These are phyloP conservation scores for Ogataea nonfermentans DNA, from an alignment of 805 yeast species.

Conservation along the genomic window DNA sequence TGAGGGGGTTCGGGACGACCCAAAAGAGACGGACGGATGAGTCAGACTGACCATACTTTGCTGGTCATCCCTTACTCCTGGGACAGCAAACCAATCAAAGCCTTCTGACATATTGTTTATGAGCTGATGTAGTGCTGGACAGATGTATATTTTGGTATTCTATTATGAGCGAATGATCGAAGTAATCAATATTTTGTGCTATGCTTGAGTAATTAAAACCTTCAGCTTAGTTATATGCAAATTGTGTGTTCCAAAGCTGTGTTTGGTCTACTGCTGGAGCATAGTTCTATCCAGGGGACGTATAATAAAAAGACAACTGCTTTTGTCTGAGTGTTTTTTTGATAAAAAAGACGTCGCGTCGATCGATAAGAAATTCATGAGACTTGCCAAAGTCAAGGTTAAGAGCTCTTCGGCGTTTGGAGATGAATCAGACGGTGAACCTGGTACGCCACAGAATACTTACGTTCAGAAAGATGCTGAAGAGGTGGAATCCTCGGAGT, in stretches of 20 bases:
- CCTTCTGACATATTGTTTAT: slow-evolving; percentile 19
- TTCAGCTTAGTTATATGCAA: too few species aligned
- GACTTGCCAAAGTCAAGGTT: slow-evolving; percentile 6
- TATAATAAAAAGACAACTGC: slow-evolving; percentile 3
- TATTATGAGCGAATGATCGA: slow-evolving; percentile 3
- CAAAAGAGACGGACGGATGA: slow-evolving; percentile 55
- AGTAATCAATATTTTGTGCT: too few species aligned
- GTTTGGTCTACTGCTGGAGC: slow-evolving; percentile 1
- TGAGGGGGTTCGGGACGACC: slow-evolving; percentile 26
- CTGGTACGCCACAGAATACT: not conserved
- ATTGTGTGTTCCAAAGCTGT: not conserved
- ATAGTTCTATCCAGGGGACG: slow-evolving; percentile 2
- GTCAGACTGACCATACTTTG: slow-evolving; percentile 14
- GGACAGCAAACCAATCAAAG: slow-evolving; percentile 25
- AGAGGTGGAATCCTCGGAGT: slow-evolving; percentile 14
- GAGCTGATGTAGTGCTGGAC: not conserved
- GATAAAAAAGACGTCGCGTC: slow-evolving; percentile 4
- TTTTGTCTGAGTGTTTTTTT: slow-evolving; percentile 7
- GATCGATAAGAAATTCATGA: slow-evolving; percentile 10
- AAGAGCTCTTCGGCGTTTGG: slow-evolving; percentile 4
- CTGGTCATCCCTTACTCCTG: slow-evolving; percentile 16
- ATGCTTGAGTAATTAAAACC: too few species aligned
- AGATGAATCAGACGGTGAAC: slow-evolving; percentile 2
- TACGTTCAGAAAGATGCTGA: not conserved
- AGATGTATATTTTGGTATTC: slow-evolving; percentile 2